Evolutionary conservation across 2,329 filamentous ascomycete genomes (phyloP).

Genomic region (Dactylellina sp.): DNA sequence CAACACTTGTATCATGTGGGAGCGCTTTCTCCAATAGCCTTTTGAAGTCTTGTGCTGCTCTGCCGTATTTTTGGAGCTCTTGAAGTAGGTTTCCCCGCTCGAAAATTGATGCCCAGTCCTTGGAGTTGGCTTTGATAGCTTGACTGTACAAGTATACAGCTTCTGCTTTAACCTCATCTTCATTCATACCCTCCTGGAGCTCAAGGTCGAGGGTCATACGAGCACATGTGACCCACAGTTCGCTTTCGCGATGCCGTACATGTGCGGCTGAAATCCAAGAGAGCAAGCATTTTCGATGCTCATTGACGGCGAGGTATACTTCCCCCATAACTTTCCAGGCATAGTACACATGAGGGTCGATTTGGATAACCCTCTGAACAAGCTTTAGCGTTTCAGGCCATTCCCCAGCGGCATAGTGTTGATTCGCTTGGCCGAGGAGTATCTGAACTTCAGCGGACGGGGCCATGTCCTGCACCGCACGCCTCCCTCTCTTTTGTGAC

Average conservation of each 20-base stretch:
- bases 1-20: slow-evolving; percentile 66
- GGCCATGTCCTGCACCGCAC: slow-evolving; percentile 59
- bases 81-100: slow-evolving; percentile 72
- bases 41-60: slow-evolving; percentile 68
- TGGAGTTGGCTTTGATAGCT: slow-evolving; percentile 71
- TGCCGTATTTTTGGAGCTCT: slow-evolving; percentile 68
- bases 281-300: slow-evolving; percentile 70
- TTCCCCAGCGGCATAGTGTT: slow-evolving; percentile 74
- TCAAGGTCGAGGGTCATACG: slow-evolving; percentile 67
- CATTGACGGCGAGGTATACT: slow-evolving; percentile 72
- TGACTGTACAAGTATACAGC: slow-evolving; percentile 72
- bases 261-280: slow-evolving; percentile 74
- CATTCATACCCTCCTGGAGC: slow-evolving; percentile 66
- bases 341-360: slow-evolving; percentile 75
- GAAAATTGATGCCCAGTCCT: slow-evolving; percentile 70
- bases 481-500: slow-evolving; percentile 42
- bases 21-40: slow-evolving; percentile 70
- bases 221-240: slow-evolving; percentile 72
- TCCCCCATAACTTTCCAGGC: slow-evolving; percentile 74
- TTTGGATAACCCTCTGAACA: slow-evolving; percentile 74
- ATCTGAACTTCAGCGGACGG: slow-evolving; percentile 72
- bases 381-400: slow-evolving; percentile 72
- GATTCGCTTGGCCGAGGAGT: slow-evolving; percentile 74
- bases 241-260: slow-evolving; percentile 72
- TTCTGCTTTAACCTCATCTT: slow-evolving; percentile 67